A percentile compares a stretch with the other conserved stretches of the same genome.
Conservation (phyloP, 2,329 filamentous ascomycete genomes). For the Calonectria pseudoreteaudii region DNA sequence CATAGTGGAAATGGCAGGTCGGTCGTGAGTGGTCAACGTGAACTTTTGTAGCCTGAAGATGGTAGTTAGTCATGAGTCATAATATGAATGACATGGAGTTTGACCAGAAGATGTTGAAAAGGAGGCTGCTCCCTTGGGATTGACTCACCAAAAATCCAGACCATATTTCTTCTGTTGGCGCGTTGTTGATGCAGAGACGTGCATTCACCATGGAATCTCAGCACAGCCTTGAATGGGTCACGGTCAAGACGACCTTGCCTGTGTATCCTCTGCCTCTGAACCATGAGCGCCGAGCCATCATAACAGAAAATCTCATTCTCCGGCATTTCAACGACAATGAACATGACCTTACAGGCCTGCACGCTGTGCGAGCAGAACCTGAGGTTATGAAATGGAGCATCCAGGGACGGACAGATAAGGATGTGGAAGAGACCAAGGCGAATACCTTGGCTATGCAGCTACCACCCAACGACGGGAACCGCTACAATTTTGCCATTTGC, state of each 20-base stretch:
- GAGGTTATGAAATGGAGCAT: constrained; percentile 73
- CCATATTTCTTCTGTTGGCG: neutral
- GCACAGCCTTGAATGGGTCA: constrained; percentile 48
- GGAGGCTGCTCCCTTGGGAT: neutral
- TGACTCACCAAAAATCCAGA: neutral
- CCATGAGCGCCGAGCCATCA: constrained; percentile 52
- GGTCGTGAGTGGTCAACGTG: neutral
- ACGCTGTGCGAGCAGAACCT: constrained; percentile 65
- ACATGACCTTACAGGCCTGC: constrained; percentile 62
- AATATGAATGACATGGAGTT: neutral
- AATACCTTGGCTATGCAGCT: constrained; percentile 47
- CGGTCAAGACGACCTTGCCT: constrained; percentile 63
- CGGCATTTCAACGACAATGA: constrained; percentile 58
- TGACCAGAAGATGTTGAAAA: neutral
- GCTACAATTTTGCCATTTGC: constrained; percentile 69
- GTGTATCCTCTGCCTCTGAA: constrained; percentile 54
- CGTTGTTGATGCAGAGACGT: neutral
- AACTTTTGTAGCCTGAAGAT: constrained; percentile 14
- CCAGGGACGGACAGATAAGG: constrained; percentile 55
- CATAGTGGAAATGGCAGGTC: neutral
- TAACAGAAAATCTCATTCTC: constrained; percentile 67
- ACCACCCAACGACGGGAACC: constrained; percentile 61
- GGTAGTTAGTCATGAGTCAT: constrained; percentile 10
- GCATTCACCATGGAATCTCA: constrained; percentile 34
- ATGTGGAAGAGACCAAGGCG: constrained; percentile 54